Evolutionary conservation across 805 yeast species (phyloP).

Genomic region (Lachancea sp.): DNA sequence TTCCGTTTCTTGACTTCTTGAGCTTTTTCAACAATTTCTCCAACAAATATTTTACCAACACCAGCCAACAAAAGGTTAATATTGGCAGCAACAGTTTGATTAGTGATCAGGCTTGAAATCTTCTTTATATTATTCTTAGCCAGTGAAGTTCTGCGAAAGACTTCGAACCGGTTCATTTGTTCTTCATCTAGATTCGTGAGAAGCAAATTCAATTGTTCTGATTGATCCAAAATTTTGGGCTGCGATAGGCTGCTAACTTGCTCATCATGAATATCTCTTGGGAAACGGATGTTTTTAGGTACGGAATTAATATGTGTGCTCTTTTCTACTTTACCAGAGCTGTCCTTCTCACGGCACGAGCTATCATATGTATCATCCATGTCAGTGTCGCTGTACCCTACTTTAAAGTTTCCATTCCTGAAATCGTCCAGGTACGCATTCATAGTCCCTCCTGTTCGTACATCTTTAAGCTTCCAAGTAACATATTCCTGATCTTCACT

Average conservation of each 20-base stretch:
- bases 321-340: slow-evolving; percentile 4
- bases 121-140: slow-evolving; percentile 73
- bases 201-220: slow-evolving; percentile 55
- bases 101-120: slow-evolving; percentile 68
- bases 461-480: slow-evolving; percentile 27
- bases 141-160: slow-evolving; percentile 70
- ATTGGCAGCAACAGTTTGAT: slow-evolving; percentile 73
- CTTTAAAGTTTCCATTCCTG: neutral
- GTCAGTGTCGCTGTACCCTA: neutral
- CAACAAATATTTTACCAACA: slow-evolving; percentile 80
- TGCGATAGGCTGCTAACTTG: slow-evolving; percentile 13
- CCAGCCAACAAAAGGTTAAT: slow-evolving; percentile 81
- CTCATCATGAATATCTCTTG: slow-evolving; percentile 24
- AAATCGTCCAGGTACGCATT: slow-evolving; percentile 15
- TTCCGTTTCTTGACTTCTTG: slow-evolving; percentile 59
- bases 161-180: slow-evolving; percentile 83
- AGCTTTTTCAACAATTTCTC: slow-evolving; percentile 82
- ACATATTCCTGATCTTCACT: slow-evolving; percentile 33
- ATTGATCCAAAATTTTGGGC: slow-evolving; percentile 37
- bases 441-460: slow-evolving; percentile 32
- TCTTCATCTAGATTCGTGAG: slow-evolving; percentile 70
- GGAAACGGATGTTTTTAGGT: slow-evolving; percentile 23
- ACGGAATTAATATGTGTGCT: slow-evolving; percentile 20
- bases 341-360: neutral
- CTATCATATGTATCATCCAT: neutral